These are phyloP conservation scores for Naegleria lovaniensis DNA, from an alignment of 208 protist species.

Conservation along the genomic window DNA sequence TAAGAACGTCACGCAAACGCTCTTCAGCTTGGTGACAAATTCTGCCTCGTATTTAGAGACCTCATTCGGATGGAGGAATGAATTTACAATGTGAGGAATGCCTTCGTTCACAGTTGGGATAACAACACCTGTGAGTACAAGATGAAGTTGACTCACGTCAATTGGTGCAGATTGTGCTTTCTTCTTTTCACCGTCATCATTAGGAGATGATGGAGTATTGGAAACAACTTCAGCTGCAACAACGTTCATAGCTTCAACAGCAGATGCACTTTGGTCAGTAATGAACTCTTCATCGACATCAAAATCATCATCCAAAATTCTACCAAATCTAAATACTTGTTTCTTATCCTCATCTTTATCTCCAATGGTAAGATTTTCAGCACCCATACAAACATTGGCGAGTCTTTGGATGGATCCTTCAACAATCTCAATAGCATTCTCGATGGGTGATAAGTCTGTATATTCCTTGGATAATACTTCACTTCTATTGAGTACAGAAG, in stretches of 20 bases:
- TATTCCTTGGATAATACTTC: constrained; percentile 39
- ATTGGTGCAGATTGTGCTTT: not conserved
- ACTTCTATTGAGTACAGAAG: constrained; percentile 49
- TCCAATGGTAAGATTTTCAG: not conserved
- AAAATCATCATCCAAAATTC: constrained; percentile 17
- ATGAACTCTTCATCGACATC: not conserved
- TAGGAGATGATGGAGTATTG: not conserved
- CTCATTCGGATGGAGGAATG: not conserved
- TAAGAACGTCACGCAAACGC: not conserved
- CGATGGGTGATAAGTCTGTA: constrained; percentile 42
- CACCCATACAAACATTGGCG: not conserved
- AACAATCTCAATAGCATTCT: constrained; percentile 43
- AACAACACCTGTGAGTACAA: constrained; percentile 8
- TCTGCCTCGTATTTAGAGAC: not conserved
- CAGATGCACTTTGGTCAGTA: not conserved
- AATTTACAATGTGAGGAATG: constrained; percentile 18
- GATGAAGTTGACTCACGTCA: constrained; percentile 5
- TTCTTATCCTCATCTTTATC: not conserved
- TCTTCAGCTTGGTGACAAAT: not conserved
- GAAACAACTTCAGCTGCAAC: not conserved
- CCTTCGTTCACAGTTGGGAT: constrained; percentile 25
- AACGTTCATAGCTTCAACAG: not conserved
- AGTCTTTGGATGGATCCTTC: not conserved
- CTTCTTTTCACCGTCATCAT: not conserved
- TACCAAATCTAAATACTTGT: not conserved